A percentile compares a stretch with the other conserved stretches of the same genome.
Conservation (phyloP, 2,329 filamentous ascomycete genomes). For the Lecanicillium sp. region DNA sequence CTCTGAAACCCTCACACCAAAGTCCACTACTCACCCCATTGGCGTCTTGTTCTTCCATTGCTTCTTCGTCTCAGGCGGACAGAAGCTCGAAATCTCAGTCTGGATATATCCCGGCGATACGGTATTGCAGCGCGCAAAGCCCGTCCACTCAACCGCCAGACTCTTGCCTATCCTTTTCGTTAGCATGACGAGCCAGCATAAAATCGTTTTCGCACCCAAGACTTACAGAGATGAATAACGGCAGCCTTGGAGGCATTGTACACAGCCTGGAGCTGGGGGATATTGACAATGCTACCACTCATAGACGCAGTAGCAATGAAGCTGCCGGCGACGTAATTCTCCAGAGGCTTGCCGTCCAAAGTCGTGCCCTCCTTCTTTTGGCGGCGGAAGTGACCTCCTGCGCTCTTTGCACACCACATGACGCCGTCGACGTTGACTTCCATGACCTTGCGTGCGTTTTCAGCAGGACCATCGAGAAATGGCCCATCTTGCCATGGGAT, state of each 20-base stretch:
- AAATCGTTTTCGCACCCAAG: conserved; percentile 29
- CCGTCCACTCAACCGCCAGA: conserved; percentile 68
- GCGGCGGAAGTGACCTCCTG: conserved; percentile 31
- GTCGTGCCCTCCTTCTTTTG: conserved; percentile 16
- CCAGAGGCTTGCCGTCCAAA: neutral
- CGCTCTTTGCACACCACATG: conserved; percentile 33
- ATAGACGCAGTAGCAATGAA: conserved; percentile 45
- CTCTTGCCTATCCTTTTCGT: conserved; percentile 44
- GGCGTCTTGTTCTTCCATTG: conserved; percentile 46
- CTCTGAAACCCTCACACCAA: neutral
- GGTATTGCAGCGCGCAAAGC: conserved; percentile 64
- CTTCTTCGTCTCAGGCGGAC: conserved; percentile 54
- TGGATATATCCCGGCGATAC: conserved; percentile 37
- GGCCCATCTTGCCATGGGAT: neutral
- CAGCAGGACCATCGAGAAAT: neutral
- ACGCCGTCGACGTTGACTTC: conserved; percentile 33
- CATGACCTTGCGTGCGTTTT: neutral
- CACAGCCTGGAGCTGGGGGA: conserved; percentile 43
- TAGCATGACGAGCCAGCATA: neutral
- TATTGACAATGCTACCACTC: conserved; percentile 41
- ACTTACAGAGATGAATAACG: conserved; percentile 44
- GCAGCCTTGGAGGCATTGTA: conserved; percentile 50
- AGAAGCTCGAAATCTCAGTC: conserved; percentile 44
- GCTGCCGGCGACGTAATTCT: conserved; percentile 30
- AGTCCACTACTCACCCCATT: neutral